Evolutionary conservation across 768 basidiomycete species (phyloP).

Genomic region (Hirschioporus abietinus): DNA sequence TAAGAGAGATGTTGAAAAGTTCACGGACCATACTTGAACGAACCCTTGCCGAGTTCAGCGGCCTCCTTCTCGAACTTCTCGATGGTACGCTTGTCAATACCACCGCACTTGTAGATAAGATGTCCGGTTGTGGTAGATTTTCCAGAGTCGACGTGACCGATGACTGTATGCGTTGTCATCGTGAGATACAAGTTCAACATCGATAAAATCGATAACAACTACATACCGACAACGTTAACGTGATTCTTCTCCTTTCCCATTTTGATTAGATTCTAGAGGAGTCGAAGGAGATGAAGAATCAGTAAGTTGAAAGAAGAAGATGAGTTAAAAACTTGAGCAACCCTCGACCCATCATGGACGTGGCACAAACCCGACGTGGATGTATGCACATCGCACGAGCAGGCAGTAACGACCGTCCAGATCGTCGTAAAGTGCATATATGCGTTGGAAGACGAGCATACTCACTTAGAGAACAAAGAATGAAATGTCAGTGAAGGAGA

Average conservation of each 20-base stretch:
- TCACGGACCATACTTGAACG: constrained; percentile 89
- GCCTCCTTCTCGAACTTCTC: constrained; percentile 99
- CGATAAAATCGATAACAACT: constrained; percentile 24
- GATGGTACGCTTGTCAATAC: constrained; percentile 99
- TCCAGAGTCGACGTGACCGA: constrained; percentile 99
- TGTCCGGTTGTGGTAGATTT: constrained; percentile 99
- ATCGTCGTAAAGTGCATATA: constrained; percentile 5
- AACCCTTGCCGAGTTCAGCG: constrained; percentile 99
- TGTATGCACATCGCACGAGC: constrained; percentile 10
- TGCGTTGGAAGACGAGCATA: constrained; percentile 16
- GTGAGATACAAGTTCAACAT: constrained; percentile 13
- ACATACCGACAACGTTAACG: constrained; percentile 95
- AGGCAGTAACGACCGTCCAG: not conserved
- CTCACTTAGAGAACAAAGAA: constrained; percentile 41
- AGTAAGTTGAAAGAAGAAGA: constrained; percentile 9
- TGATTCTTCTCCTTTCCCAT: constrained; percentile 97
- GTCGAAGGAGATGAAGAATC: constrained; percentile 12
- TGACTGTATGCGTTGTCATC: constrained; percentile 52
- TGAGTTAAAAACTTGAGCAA: constrained; percentile 17
- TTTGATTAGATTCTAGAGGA: constrained; percentile 60
- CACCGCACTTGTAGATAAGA: constrained; percentile 99
- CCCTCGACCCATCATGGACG: constrained; percentile 2
- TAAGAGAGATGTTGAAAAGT: constrained; percentile 12
- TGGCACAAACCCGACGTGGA: constrained; percentile 3
- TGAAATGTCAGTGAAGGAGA: constrained; percentile 22